These are phyloP conservation scores for Clitopilus passeckerianus DNA, from an alignment of 768 basidiomycete genomes.

Conservation along the genomic window DNA sequence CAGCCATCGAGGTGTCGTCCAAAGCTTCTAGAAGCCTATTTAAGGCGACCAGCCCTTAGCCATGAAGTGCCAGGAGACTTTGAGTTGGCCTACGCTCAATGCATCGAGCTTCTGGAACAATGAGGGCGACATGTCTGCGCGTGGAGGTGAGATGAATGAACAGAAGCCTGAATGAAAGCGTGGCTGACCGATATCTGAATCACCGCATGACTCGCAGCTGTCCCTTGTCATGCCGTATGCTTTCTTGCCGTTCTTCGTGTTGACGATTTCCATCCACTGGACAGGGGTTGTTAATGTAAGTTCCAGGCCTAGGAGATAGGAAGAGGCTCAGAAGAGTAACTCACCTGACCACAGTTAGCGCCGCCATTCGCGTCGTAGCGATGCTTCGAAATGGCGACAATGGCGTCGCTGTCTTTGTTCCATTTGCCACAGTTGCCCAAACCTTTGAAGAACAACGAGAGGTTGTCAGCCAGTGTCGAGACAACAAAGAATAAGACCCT, in stretches of 20 bases:
- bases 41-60: slow-evolving; percentile 26
- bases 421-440: slow-evolving; percentile 60
- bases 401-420: slow-evolving; percentile 43
- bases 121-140: slow-evolving; percentile 60
- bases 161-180: background rate
- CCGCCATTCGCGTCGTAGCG: slow-evolving; percentile 50
- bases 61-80: slow-evolving; percentile 62
- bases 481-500: slow-evolving; percentile 8
- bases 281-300: slow-evolving; percentile 7
- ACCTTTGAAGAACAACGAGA: slow-evolving; percentile 18
- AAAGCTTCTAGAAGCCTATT: background rate
- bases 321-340: slow-evolving; percentile 10
- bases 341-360: slow-evolving; percentile 56
- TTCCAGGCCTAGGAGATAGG: background rate
- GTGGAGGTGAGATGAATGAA: background rate
- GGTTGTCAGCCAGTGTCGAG: slow-evolving; percentile 6
- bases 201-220: slow-evolving; percentile 51
- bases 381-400: slow-evolving; percentile 56
- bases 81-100: slow-evolving; percentile 44
- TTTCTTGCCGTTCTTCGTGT: slow-evolving; percentile 46
- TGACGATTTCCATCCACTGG: slow-evolving; percentile 60
- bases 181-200: slow-evolving; percentile 51
- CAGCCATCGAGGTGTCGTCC: background rate
- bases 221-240: slow-evolving; percentile 51
- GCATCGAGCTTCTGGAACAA: slow-evolving; percentile 49